These are phyloP conservation scores for Thielaviopsis ethacetica DNA, from an alignment of 2,329 filamentous ascomycete species.

Conservation along the genomic window DNA sequence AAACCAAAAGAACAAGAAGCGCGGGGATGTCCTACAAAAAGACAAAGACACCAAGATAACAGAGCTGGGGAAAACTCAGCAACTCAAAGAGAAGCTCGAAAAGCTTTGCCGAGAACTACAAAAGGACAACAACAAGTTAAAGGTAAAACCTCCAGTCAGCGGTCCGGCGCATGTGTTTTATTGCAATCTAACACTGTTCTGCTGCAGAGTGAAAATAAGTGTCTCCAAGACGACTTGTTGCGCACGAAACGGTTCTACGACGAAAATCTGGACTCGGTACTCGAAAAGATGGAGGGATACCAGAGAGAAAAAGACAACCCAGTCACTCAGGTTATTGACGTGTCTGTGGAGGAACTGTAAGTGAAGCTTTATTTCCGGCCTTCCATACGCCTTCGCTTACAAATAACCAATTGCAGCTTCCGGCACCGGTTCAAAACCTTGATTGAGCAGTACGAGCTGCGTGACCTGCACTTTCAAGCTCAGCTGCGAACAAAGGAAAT, in stretches of 20 bases:
- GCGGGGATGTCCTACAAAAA: constrained; percentile 85
- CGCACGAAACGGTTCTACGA: constrained; percentile 71
- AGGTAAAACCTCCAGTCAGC: constrained; percentile 37
- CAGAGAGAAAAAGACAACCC: constrained; percentile 76
- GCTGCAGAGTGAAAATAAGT: constrained; percentile 74
- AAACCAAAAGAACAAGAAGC: constrained; percentile 89
- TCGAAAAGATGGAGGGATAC: constrained; percentile 74
- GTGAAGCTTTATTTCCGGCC: constrained; percentile 19
- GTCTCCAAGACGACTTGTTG: constrained; percentile 71
- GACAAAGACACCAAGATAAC: constrained; percentile 82
- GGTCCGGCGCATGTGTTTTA: background rate
- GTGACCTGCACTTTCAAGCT: constrained; percentile 86
- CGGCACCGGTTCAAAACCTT: constrained; percentile 86
- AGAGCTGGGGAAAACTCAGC: constrained; percentile 78
- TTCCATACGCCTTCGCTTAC: background rate
- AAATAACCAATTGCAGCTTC: constrained; percentile 34
- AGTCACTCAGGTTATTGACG: constrained; percentile 62
- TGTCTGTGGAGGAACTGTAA: constrained; percentile 80
- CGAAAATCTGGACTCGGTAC: constrained; percentile 62
- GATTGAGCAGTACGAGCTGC: constrained; percentile 90
- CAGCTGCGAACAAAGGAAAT: constrained; percentile 87
- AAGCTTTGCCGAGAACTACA: constrained; percentile 90
- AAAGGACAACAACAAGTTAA: constrained; percentile 95
- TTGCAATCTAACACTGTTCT: constrained; percentile 1
- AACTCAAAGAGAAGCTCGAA: constrained; percentile 89